Percentiles rank a stretch among this genome's conserved stretches.
These are phyloP conservation scores for Chromosphaera perkinsii DNA, from an alignment of 208 protist species.

Conservation along the genomic window DNA sequence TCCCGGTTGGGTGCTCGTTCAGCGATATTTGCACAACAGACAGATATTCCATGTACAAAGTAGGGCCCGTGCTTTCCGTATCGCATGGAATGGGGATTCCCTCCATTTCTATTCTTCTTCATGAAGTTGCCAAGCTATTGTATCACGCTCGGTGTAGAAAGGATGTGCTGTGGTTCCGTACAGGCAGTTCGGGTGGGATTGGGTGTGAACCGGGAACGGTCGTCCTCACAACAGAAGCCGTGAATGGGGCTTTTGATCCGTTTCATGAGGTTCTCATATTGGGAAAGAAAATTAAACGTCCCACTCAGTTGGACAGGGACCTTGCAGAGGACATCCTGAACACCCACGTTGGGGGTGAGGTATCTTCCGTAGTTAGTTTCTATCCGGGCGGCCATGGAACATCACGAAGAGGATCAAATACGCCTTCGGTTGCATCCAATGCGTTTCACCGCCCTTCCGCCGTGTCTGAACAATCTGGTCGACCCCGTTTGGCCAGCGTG, in stretches of 20 bases:
- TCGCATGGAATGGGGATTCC: slow-evolving; percentile 43
- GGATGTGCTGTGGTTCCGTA: neutral
- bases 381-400: too few relatives aligned
- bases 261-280: neutral
- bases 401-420: too few relatives aligned
- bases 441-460: too few relatives aligned
- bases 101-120: slow-evolving; percentile 38
- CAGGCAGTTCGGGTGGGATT: slow-evolving; percentile 27
- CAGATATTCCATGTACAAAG: slow-evolving; percentile 35
- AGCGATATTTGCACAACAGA: slow-evolving; percentile 22
- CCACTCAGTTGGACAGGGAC: neutral
- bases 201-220: slow-evolving; percentile 23
- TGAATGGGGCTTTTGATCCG: slow-evolving; percentile 25
- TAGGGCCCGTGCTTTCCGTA: slow-evolving; percentile 29
- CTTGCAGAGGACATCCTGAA: too few relatives aligned
- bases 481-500: too few relatives aligned
- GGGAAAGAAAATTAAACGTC: slow-evolving; percentile 6
- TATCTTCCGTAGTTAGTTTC: too few relatives aligned
- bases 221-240: slow-evolving; percentile 20
- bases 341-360: too few relatives aligned
- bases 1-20: slow-evolving; percentile 6
- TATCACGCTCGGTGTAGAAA: slow-evolving; percentile 27
- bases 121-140: slow-evolving; percentile 38
- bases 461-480: too few relatives aligned
- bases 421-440: too few relatives aligned